Percentiles rank a stretch among this genome's conserved stretches.
Conservation (phyloP, 176 grass and related monocot species). For the Guadua angustifolia region DNA sequence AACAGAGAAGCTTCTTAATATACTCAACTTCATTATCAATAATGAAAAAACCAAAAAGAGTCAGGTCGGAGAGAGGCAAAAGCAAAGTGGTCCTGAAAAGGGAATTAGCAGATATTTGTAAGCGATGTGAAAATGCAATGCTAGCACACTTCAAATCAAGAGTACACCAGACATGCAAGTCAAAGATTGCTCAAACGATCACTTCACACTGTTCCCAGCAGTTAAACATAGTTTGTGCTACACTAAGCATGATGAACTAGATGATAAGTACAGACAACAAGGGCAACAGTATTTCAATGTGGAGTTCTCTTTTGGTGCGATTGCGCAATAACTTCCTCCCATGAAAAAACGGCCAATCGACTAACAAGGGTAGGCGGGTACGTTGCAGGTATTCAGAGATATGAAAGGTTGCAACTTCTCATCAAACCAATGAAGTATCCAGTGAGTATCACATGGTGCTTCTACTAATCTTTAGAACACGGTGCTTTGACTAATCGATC, state of each 20-base stretch:
- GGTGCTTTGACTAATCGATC: not conserved
- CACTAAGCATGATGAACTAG: not conserved
- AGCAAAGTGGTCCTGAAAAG: conserved; percentile 49
- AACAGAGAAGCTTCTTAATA: conserved; percentile 20
- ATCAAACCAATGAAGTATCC: not conserved
- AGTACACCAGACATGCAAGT: not conserved
- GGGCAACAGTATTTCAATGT: not conserved
- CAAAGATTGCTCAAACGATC: not conserved
- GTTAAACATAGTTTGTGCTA: not conserved
- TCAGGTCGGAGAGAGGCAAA: conserved; percentile 28
- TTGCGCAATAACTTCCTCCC: not conserved
- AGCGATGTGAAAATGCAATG: not conserved
- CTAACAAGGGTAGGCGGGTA: not conserved
- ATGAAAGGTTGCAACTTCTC: no score
- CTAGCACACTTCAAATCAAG: conserved; percentile 6
- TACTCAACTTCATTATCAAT: not conserved
- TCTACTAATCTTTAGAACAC: not conserved
- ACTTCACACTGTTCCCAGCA: not conserved
- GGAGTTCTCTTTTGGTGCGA: not conserved
- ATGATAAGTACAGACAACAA: not conserved
- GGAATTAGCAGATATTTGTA: not conserved
- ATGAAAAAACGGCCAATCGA: conserved; percentile 9
- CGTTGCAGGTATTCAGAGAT: not conserved
- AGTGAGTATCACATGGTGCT: not conserved
- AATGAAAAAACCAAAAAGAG: not conserved